Conservation (phyloP, 441 rosid species). For the Gossypium schwendimanii region DNA sequence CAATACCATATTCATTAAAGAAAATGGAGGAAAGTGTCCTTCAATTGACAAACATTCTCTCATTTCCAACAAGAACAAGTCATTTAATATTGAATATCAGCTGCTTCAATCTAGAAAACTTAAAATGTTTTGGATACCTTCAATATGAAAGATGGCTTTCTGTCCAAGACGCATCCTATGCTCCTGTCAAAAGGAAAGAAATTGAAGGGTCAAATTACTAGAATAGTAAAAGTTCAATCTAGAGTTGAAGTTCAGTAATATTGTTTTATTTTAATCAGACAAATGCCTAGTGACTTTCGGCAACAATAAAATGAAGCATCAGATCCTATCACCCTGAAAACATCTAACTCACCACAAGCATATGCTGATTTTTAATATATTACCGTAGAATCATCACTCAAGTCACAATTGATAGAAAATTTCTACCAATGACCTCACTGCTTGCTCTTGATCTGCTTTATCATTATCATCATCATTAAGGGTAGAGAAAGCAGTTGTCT, state of each 20-base stretch:
- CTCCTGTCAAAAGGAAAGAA: constrained; percentile 44
- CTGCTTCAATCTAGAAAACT: not conserved
- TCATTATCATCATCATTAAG: too few relatives aligned
- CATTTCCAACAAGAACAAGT: not conserved
- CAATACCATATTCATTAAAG: not conserved
- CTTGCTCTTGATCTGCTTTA: not conserved
- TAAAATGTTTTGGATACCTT: constrained; percentile 43
- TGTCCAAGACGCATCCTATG: constrained; percentile 85
- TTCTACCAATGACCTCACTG: not conserved
- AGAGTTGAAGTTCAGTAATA: not conserved
- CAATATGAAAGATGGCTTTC: constrained; percentile 91
- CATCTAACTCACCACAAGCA: not conserved
- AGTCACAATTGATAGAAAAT: not conserved
- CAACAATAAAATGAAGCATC: not conserved
- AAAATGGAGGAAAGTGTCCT: not conserved
- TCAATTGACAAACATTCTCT: not conserved
- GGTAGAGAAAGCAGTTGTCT: too few relatives aligned
- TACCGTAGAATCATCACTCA: not conserved
- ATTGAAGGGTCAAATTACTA: not conserved
- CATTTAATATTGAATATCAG: not conserved
- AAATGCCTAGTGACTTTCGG: not conserved
- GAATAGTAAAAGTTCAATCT: not conserved
- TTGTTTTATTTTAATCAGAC: not conserved
- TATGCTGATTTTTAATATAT: not conserved
- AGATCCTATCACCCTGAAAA: not conserved